Percentiles rank a stretch among this genome's conserved stretches.
These are phyloP conservation scores for Zygosaccharomyces siamensis DNA, from an alignment of 805 yeast species.

Conservation along the genomic window DNA sequence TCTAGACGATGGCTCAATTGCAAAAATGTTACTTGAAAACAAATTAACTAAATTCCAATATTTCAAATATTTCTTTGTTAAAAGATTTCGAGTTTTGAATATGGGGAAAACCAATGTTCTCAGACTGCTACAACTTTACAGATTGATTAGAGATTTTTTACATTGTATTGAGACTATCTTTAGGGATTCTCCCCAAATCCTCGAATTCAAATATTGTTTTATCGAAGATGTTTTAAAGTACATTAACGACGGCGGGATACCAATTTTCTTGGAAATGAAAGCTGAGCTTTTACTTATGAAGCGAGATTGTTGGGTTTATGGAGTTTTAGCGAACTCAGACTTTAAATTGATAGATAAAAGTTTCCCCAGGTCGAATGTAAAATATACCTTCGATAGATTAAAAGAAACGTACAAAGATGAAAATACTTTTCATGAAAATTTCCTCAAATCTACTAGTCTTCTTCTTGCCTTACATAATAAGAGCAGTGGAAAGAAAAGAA, in stretches of 20 bases:
- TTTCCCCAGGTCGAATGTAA: constrained; percentile 5
- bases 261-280: constrained; percentile 26
- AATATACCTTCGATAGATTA: constrained; percentile 13
- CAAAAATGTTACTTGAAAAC: constrained; percentile 14
- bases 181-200: constrained; percentile 10
- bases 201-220: constrained; percentile 24
- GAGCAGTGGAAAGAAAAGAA: constrained; percentile 39
- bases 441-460: constrained; percentile 49
- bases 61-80: constrained; percentile 23
- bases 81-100: constrained; percentile 20
- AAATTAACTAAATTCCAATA: constrained; percentile 20
- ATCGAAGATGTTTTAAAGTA: constrained; percentile 15
- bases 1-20: constrained; percentile 9
- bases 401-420: constrained; percentile 19
- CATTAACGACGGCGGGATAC: constrained; percentile 7
- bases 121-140: constrained; percentile 13
- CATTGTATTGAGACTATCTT: constrained; percentile 13
- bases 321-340: constrained; percentile 17
- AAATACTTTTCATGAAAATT: constrained; percentile 33
- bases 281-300: constrained; percentile 40
- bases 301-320: constrained; percentile 38
- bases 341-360: constrained; percentile 16
- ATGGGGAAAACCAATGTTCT: constrained; percentile 11
- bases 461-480: constrained; percentile 18
- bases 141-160: constrained; percentile 17